Evolutionary conservation across 2,329 filamentous ascomycete species (phyloP).

Genomic region (Periconia macrospinosa): DNA sequence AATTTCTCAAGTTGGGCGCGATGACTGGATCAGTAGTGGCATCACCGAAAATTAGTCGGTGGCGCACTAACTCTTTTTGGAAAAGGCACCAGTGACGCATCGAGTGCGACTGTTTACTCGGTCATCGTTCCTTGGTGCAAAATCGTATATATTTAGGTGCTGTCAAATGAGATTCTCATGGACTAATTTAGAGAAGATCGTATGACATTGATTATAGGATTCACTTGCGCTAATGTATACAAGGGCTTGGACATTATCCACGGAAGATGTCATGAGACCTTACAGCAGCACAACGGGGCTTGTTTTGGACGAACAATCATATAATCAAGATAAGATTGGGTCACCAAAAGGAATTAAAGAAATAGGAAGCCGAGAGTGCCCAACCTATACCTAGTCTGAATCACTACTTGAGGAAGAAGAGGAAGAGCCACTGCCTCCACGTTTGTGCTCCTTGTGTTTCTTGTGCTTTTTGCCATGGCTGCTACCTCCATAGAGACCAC

Average conservation of each 20-base stretch:
- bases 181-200: too few relatives aligned
- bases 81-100: not conserved
- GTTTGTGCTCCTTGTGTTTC: constrained; percentile 34
- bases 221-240: too few relatives aligned
- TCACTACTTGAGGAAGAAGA: constrained; percentile 39
- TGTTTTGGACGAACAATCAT: too few relatives aligned
- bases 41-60: constrained; percentile 33
- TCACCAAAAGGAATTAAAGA: not conserved
- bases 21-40: constrained; percentile 28
- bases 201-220: too few relatives aligned
- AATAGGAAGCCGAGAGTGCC: not conserved
- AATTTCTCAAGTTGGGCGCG: constrained; percentile 22
- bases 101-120: not conserved
- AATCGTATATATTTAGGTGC: too few relatives aligned
- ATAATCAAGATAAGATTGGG: not conserved
- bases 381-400: constrained; percentile 31
- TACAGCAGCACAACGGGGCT: too few relatives aligned
- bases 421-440: constrained; percentile 34
- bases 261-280: too few relatives aligned
- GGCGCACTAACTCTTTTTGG: constrained; percentile 23
- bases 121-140: too few relatives aligned
- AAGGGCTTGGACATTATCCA: too few relatives aligned
- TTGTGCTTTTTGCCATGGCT: constrained; percentile 29
- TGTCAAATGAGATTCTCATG: too few relatives aligned
- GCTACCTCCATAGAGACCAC: constrained; percentile 37